These are phyloP conservation scores for Scedosporium minutisporum DNA, from an alignment of 2,329 filamentous ascomycete species.

Conservation along the genomic window DNA sequence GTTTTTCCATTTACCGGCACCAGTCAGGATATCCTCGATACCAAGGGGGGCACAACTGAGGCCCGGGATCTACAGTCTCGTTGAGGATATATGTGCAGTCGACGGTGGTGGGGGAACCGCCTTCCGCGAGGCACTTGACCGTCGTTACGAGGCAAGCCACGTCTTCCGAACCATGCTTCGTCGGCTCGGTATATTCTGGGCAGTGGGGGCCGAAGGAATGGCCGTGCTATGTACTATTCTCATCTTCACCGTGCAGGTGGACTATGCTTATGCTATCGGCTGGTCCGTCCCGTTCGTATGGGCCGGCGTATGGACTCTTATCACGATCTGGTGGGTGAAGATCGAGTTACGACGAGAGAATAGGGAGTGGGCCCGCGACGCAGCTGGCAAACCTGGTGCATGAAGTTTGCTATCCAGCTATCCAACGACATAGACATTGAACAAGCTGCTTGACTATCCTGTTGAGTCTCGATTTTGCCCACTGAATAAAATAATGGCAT, in stretches of 20 bases:
- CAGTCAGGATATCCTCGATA: slow-evolving; percentile 41
- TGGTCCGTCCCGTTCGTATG: slow-evolving; percentile 17
- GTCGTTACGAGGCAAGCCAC: slow-evolving; percentile 41
- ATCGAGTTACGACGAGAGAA: slow-evolving; percentile 16
- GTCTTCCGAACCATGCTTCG: slow-evolving; percentile 43
- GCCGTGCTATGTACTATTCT: slow-evolving; percentile 15
- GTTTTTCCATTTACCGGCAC: slow-evolving; percentile 31
- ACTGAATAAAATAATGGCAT: too few species aligned
- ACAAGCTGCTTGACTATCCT: too few species aligned
- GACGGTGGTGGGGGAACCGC: slow-evolving; percentile 42
- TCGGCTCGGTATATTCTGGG: slow-evolving; percentile 42
- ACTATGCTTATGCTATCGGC: slow-evolving; percentile 14
- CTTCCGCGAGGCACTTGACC: slow-evolving; percentile 39
- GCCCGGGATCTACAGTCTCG: slow-evolving; percentile 42
- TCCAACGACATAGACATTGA: too few species aligned
- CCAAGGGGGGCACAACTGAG: slow-evolving; percentile 39
- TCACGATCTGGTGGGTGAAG: slow-evolving; percentile 17
- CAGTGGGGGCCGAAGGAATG: slow-evolving; percentile 16
- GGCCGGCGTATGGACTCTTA: slow-evolving; percentile 15
- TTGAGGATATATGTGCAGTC: slow-evolving; percentile 43
- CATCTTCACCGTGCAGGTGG: slow-evolving; percentile 14
- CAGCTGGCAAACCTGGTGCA: slow-evolving; percentile 6
- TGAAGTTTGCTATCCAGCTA: neutral
- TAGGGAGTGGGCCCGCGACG: slow-evolving; percentile 16
- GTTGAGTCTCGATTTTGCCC: too few species aligned